Percentiles rank a stretch among this genome's conserved stretches.
phyloP scores from a whole-genome alignment of 805 yeast species.

The Kuraishia borneana region DNA sequence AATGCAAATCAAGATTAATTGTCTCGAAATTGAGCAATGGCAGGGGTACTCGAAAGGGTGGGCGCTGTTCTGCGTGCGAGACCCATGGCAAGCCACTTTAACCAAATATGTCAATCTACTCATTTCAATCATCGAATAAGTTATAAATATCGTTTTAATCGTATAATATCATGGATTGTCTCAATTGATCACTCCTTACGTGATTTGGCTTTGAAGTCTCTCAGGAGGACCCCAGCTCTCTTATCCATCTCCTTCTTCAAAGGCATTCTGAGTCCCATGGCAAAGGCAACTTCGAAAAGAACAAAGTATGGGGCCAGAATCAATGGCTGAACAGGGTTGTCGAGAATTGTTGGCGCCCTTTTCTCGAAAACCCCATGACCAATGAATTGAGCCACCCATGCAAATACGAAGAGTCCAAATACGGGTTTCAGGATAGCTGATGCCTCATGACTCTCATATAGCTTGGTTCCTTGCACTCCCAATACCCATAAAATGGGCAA shows the following conservation, averaged over 20 bases:
- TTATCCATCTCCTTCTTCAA: slow-evolving; percentile 38
- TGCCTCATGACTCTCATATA: slow-evolving; percentile 7
- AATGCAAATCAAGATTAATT: too few species aligned
- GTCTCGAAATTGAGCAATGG: too few species aligned
- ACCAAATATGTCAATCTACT: too few species aligned
- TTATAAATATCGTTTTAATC: too few species aligned
- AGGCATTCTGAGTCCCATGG: slow-evolving; percentile 47
- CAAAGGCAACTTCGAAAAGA: slow-evolving; percentile 62
- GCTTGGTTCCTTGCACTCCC: slow-evolving; percentile 8
- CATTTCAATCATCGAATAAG: too few species aligned
- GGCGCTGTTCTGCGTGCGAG: too few species aligned
- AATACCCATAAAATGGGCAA: slow-evolving; percentile 23
- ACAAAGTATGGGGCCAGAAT: slow-evolving; percentile 91
- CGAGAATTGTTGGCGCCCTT: slow-evolving; percentile 79
- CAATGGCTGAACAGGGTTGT: slow-evolving; percentile 73
- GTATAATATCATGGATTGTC: too few species aligned
- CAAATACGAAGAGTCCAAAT: slow-evolving; percentile 30
- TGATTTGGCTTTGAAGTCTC: slow-evolving; percentile 16
- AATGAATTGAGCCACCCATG: slow-evolving; percentile 79
- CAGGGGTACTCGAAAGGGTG: too few species aligned
- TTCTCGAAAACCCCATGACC: slow-evolving; percentile 81
- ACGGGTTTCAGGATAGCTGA: slow-evolving; percentile 19
- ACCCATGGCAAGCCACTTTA: too few species aligned
- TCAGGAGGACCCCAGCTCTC: slow-evolving; percentile 27
- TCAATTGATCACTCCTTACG: neutral